A percentile compares a stretch with the other conserved stretches of the same genome.
Conservation (phyloP, 495 filamentous ascomycete genomes). For the Aspergillus conjunctus region DNA sequence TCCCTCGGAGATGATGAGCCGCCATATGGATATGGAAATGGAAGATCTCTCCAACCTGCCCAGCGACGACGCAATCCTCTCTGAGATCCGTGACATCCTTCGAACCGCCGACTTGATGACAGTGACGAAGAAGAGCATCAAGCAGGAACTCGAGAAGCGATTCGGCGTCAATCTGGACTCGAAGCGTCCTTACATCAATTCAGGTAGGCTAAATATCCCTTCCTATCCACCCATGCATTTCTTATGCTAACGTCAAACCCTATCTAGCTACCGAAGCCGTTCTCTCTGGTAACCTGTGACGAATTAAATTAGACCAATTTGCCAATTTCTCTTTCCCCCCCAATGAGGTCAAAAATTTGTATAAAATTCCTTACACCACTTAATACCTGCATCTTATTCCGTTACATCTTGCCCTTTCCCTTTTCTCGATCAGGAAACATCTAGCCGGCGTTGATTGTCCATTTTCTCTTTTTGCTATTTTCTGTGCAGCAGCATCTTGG, state of each 20-base stretch:
- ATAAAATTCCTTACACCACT: constrained; percentile 13
- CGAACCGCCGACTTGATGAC: constrained; percentile 92
- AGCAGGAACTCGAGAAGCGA: constrained; percentile 84
- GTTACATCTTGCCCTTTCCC: background rate
- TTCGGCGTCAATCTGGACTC: constrained; percentile 81
- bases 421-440: background rate
- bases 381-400: constrained; percentile 9
- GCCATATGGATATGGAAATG: constrained; percentile 62
- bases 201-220: constrained; percentile 59
- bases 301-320: background rate
- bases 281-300: constrained; percentile 54
- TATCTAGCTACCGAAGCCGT: constrained; percentile 70
- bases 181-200: constrained; percentile 88
- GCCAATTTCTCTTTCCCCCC: background rate
- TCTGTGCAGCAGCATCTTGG: constrained; percentile 6
- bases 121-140: constrained; percentile 98
- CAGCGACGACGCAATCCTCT: constrained; percentile 83
- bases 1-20: constrained; percentile 70
- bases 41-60: constrained; percentile 73
- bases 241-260: constrained; percentile 27
- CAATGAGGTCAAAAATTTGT: constrained; percentile 7
- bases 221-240: constrained; percentile 13
- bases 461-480: background rate
- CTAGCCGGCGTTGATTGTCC: constrained; percentile 10
- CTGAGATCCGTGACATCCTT: constrained; percentile 93